Base-by-base conservation (phyloP, 2,329 filamentous ascomycete species). In the Calonectria honghensis region DNA sequence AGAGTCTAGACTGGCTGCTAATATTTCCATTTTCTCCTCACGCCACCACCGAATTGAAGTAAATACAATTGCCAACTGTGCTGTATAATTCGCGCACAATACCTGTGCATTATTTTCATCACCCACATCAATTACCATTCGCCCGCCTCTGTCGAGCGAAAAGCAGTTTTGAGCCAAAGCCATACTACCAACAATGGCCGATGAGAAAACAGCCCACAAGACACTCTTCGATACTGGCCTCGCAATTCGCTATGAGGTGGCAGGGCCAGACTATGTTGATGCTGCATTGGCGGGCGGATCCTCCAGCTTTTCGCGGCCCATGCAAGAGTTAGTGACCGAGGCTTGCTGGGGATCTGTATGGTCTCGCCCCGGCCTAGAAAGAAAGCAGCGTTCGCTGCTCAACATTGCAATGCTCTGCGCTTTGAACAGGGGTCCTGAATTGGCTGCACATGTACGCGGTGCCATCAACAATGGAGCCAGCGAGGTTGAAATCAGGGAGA, bases 321-420 rank as follows among this genome's bases (percentile, higher is more conserved):
- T 90, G 76, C 92, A 93, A 82, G 89, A 93, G 76, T 86, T 92
- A 27, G 89, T 92, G 1, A 93, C 91, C 0, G 91, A 93, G 75
- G 68, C 77, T 67, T 90, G 89, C 83, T 93, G 91, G 92, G 91
- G 91, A 10, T 87, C 87, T 74, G 87, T 90, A 24, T 93, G 92
- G 92, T 89, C 89, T 3, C 88, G 92, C 2, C 91, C 91, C 0
- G 92, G 92, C 0, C 87, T 93, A 10, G 88, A 89, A n/a, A 87
- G 89, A 68, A 91, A 93, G 82, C 89, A 91, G 70, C 88, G 92
- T 54, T 90, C 87, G 70, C 20, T 78, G n/a, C 32, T 77, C 24
- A 77, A 93, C 81, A 90, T 93, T 63, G 91, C 89, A 57, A 93
- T 93, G 89, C 85, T 93, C 65, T 91, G 90, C 82, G 90, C 90